These are phyloP conservation scores for carrot (Daucus carota) DNA, from an alignment of 129 eudicot species.

Conservation along the genomic window DH1_v3.0 NC_030381.2:48752001-48752500, in stretches of 20 bases:
- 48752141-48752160: neutral
- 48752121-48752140: neutral
- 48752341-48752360: conserved; percentile 46
- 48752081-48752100: neutral
- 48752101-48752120: neutral
- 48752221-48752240: too few relatives aligned
- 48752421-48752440: conserved; percentile 86
- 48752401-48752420: conserved; percentile 48
- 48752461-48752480: neutral
- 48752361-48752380: conserved; percentile 27
- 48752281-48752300: too few relatives aligned
- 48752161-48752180: neutral
- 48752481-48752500: neutral
- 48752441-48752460: conserved; percentile 52
- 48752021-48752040: neutral
- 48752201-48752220: neutral
- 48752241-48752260: too few relatives aligned
- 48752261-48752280: too few relatives aligned
- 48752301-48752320: too few relatives aligned
- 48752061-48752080: too few relatives aligned
- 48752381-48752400: conserved; percentile 28
- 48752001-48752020: neutral
- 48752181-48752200: neutral
- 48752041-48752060: neutral
- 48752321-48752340: neutral